Percentiles rank a stretch among this genome's conserved stretches.
phyloP scores from a whole-genome alignment of 345 rosid species.

The Gossypioides kirkii region DNA sequence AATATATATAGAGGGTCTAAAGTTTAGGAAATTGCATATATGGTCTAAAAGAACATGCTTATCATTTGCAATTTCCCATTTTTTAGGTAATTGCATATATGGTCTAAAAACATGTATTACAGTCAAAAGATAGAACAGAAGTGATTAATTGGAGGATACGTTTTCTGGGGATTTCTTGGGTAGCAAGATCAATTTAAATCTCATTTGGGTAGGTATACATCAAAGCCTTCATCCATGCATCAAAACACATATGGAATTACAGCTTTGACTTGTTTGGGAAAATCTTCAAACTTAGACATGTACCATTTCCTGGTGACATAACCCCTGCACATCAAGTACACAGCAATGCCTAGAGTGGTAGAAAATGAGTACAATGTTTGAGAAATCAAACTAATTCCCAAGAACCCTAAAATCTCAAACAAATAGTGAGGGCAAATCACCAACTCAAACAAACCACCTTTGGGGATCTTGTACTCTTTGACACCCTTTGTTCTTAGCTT shows the following conservation, averaged over 20 bases:
- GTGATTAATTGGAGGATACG: too few relatives aligned
- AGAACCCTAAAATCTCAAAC: constrained; percentile 56
- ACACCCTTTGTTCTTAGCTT: constrained; percentile 36
- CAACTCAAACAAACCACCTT: constrained; percentile 52
- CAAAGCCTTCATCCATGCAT: neutral
- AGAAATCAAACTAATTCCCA: constrained; percentile 50
- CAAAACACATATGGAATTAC: constrained; percentile 57
- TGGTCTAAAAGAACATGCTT: too few relatives aligned
- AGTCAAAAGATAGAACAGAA: too few relatives aligned
- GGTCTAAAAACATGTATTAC: too few relatives aligned
- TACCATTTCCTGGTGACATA: constrained; percentile 67
- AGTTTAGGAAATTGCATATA: too few relatives aligned
- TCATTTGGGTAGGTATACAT: neutral
- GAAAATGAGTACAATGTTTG: constrained; percentile 46
- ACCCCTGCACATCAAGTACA: constrained; percentile 61
- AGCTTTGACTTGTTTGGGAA: constrained; percentile 49
- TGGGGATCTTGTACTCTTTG: constrained; percentile 59
- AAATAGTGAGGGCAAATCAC: constrained; percentile 76
- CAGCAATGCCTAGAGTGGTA: constrained; percentile 29
- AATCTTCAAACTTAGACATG: constrained; percentile 58
- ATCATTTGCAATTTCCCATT: too few relatives aligned
- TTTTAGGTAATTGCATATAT: too few relatives aligned
- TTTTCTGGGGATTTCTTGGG: too few relatives aligned
- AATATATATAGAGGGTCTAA: too few relatives aligned
- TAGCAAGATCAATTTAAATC: too few relatives aligned